Conservation (phyloP, 495 filamentous ascomycete species). For the Podospora bellae-mahoneyi region DNA sequence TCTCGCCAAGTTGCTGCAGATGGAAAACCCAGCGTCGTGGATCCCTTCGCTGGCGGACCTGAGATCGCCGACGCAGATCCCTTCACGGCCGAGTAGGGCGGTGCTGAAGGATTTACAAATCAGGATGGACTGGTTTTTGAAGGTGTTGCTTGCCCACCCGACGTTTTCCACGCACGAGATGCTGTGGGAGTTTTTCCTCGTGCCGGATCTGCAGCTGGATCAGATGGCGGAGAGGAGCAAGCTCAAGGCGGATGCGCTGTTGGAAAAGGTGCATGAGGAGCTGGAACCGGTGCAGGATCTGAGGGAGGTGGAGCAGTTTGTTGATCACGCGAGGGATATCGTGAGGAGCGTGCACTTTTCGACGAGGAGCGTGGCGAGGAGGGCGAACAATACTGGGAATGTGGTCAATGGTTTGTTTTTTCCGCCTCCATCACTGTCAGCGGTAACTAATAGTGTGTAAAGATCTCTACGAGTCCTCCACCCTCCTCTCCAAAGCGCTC, state of each 20-base stretch:
- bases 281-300: conserved; percentile 79
- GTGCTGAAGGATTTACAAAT: conserved; percentile 84
- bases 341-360: conserved; percentile 78
- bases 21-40: conserved; percentile 95
- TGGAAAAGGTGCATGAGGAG: conserved; percentile 84
- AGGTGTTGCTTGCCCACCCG: conserved; percentile 79
- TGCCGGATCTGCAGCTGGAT: conserved; percentile 86
- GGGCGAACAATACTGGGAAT: conserved; percentile 58
- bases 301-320: conserved; percentile 89
- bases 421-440: conserved; percentile 36
- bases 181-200: conserved; percentile 98
- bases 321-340: conserved; percentile 82
- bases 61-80: conserved; percentile 86
- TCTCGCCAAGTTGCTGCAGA: conserved; percentile 76
- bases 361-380: conserved; percentile 73
- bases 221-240: conserved; percentile 86
- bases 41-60: conserved; percentile 75
- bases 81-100: conserved; percentile 83
- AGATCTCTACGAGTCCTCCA: conserved; percentile 69
- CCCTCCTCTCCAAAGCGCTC: conserved; percentile 55
- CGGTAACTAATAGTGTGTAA: conserved; percentile 36
- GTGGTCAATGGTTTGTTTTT: conserved; percentile 50
- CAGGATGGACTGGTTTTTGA: conserved; percentile 80
- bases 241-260: conserved; percentile 76
- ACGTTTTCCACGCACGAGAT: conserved; percentile 97